These are phyloP conservation scores for Dichotomopilus funicola DNA, from an alignment of 2,329 filamentous ascomycete genomes.

Conservation along the genomic window DNA sequence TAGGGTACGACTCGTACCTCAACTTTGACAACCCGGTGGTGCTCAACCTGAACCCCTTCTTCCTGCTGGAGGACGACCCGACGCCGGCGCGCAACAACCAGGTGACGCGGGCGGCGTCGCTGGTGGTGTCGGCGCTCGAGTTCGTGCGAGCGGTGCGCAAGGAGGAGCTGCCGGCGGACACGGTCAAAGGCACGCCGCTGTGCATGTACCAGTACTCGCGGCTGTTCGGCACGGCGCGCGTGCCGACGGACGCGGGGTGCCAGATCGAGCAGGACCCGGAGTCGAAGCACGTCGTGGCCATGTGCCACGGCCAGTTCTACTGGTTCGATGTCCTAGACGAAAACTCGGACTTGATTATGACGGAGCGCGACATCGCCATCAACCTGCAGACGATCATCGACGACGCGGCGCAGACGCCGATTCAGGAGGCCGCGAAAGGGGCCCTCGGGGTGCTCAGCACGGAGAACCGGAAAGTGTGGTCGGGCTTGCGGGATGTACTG, in stretches of 20 bases:
- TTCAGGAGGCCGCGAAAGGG: constrained; percentile 91
- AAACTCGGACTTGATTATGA: constrained; percentile 95
- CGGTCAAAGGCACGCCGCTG: constrained; percentile 71
- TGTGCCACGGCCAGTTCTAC: constrained; percentile 94
- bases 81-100: constrained; percentile 95
- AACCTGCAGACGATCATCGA: constrained; percentile 90
- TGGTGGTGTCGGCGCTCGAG: constrained; percentile 82
- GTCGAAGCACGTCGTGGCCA: constrained; percentile 88
- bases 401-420: constrained; percentile 81
- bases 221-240: constrained; percentile 87
- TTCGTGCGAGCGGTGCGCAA: constrained; percentile 90
- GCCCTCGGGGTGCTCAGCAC: constrained; percentile 90
- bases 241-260: constrained; percentile 90
- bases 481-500: constrained; percentile 78
- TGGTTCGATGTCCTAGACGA: constrained; percentile 98
- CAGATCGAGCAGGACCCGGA: constrained; percentile 90
- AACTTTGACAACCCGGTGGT: constrained; percentile 98
- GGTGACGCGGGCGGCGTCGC: constrained; percentile 85
- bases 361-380: constrained; percentile 82
- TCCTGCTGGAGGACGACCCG: constrained; percentile 92
- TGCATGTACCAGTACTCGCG: constrained; percentile 99
- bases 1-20: constrained; percentile 97
- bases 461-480: constrained; percentile 95
- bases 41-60: constrained; percentile 95
- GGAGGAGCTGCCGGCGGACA: constrained; percentile 89